These are phyloP conservation scores for Echites panduratus DNA, from an alignment of 257 asterid genomes.

Conservation along the genomic window DNA sequence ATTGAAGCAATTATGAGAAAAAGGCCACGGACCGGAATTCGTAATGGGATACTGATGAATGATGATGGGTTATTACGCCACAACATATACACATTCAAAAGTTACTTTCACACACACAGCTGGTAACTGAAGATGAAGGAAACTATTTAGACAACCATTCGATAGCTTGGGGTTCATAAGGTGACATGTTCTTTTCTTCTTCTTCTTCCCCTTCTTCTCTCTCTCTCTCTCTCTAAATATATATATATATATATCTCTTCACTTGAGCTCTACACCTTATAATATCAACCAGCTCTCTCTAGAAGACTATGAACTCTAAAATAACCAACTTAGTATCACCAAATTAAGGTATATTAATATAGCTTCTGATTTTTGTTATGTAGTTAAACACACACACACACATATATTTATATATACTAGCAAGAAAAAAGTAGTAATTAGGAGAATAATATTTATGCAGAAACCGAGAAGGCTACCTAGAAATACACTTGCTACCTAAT, in stretches of 20 bases:
- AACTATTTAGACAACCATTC: too few relatives aligned
- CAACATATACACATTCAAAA: conserved; percentile 6
- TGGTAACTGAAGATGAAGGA: neutral
- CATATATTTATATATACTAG: too few relatives aligned
- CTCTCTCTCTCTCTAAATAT: too few relatives aligned
- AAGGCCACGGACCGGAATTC: neutral
- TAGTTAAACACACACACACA: too few relatives aligned
- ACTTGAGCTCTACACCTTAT: conserved; percentile 46
- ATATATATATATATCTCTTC: conserved; percentile 40
- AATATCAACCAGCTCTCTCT: too few relatives aligned
- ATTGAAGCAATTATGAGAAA: conserved; percentile 5
- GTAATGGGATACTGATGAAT: conserved; percentile 8
- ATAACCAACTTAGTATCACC: too few relatives aligned
- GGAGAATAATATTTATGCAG: conserved; percentile 35
- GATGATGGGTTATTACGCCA: conserved; percentile 10
- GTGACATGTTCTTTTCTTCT: conserved; percentile 43
- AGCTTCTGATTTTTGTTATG: too few relatives aligned
- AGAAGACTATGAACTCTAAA: too few relatives aligned
- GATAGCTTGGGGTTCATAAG: too few relatives aligned
- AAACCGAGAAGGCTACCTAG: conserved; percentile 32
- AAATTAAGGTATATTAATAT: too few relatives aligned
- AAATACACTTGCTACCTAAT: conserved; percentile 60
- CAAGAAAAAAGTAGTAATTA: too few relatives aligned
- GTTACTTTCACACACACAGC: conserved; percentile 10
- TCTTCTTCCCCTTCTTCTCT: too few relatives aligned